Evolutionary conservation across 345 rosid genomes (phyloP), one percentile per base, ranked within the genome.

Genomic region (Bruguiera gymnorhiza): DNA sequence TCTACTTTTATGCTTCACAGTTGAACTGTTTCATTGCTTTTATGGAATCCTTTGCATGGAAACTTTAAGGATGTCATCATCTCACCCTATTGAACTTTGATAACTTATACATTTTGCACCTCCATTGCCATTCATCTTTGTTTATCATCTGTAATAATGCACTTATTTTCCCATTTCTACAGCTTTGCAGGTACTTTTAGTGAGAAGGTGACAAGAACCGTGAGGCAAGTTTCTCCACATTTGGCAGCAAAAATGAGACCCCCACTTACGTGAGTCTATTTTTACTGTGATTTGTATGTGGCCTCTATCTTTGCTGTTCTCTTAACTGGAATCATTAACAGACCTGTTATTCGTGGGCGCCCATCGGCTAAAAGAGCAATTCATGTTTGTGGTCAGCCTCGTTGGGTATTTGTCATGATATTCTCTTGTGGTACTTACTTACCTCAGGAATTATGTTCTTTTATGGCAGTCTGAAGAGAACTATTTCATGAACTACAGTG

Each of bases 221-320:
- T 86, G 62, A 87, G 99, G 76, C 91, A 83, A 74, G 82, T 92
- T 79, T 96, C 97, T 78, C 99, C 99, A 64, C 98, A 85, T 62
- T 76, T 95, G 80, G 99, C 99, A 52, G 98, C 94, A 27, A 95
- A 92, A 82, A 84, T 92, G 98, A 87, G 98, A 77, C 97, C 97
- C 76, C 91, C 98, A 20, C 88, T 84, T 65, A 86, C 94, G 97
- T 92, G 79, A 76, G 85, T 76, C 56, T 30, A 8, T 53, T 71
- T 69, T 32, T 54, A 55, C 76, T 70, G 20, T 5, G 32, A 23
- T 32, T 31, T 27, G 26, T 60, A 4, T 52, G 7, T 60, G 52
- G 34, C 19, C n/a, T 62, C 50, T 69, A 55, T 11, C 60, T 8
- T 75, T 57, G 63, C 74, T 71, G 51, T 21, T 18, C 65, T 59